A percentile compares a stretch with the other conserved stretches of the same genome.
Conservation (phyloP, 768 basidiomycete species). For the Atractiella rhizophila region DNA sequence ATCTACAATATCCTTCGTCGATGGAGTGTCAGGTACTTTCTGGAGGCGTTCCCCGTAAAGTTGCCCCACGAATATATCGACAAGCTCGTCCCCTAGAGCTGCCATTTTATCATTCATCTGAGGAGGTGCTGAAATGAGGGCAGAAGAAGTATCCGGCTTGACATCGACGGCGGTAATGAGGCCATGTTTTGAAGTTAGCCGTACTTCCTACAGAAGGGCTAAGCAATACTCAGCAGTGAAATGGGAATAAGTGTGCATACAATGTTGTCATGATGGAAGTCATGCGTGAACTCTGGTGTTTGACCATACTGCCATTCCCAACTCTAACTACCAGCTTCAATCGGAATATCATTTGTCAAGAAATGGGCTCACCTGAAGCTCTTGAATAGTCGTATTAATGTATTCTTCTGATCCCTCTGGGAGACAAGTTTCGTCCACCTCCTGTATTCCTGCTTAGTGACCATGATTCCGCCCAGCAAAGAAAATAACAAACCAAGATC, state of each 20-base stretch:
- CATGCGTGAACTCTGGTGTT: slow-evolving; percentile 73
- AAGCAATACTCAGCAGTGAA: neutral
- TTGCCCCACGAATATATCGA: no score
- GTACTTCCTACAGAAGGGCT: slow-evolving; percentile 6
- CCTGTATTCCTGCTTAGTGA: slow-evolving; percentile 10
- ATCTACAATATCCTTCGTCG: no score
- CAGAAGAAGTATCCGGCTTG: neutral
- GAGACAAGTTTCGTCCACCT: slow-evolving; percentile 29
- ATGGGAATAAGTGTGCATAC: neutral
- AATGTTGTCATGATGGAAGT: slow-evolving; percentile 19
- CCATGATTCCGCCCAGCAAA: neutral
- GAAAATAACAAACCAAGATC: neutral
- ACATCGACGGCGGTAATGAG: slow-evolving; percentile 11
- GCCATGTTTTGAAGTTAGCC: slow-evolving; percentile 13
- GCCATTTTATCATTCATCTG: no score
- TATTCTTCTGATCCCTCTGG: slow-evolving; percentile 32
- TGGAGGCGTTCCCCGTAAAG: no score
- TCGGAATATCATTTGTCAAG: neutral
- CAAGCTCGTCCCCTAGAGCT: no score
- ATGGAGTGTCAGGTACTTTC: no score
- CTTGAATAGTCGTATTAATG: slow-evolving; percentile 42
- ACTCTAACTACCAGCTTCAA: slow-evolving; percentile 28
- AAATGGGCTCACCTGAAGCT: slow-evolving; percentile 35
- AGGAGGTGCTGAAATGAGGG: no score
- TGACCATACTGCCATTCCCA: slow-evolving; percentile 90